Evolutionary conservation across 768 basidiomycete species (phyloP), one percentile per base, ranked within the genome.

Genomic region (Austroboletus eburneus): DNA sequence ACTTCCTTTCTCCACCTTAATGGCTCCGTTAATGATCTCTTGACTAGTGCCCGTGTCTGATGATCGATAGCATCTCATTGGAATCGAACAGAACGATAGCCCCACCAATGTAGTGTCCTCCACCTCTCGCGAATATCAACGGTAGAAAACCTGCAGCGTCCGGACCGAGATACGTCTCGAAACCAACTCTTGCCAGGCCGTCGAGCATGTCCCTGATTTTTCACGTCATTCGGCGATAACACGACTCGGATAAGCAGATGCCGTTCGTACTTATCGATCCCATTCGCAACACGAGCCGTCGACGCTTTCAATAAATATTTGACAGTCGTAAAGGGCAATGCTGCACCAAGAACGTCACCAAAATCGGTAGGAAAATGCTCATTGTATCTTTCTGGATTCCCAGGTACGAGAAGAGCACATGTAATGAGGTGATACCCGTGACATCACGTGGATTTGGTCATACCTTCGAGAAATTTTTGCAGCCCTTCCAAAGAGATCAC

Each of bases 1-100:
- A n/a, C 58, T 47, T 21, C 71, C 71, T 43, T 65, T 67, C 61
- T 72, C 77, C 55, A 79, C 57, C 55, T 76, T 77, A 69, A 81
- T 78, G 38, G 65, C 65, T 18, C 79, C 76, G 21, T 74, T 68
- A 21, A 68, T 68, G 46, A 79, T 76, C 45, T 74, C 61, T 48
- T 67, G 61, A 30, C 72, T 69, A 1, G 72, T 64, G n/a, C 74
- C 77, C 0, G 59, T 61, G 43, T 69, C 70, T 67, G 39, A n/a
- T n/a, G n/a, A 23, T 44, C 13, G 14, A 33, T 24, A 8, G 36
- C 9, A 32, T 32, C n/a, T 32, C 30, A 13, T 32, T 38, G 3
- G 39, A 25, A 34, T 30, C 21, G 10, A 17, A 24, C 16, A 16
- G 10, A 6, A 12, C 27, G 12, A 14, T 39, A 18, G 8, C 38